Evolutionary conservation across 2,329 filamentous ascomycete species (phyloP).

Genomic region (Nothopassalora personata): DNA sequence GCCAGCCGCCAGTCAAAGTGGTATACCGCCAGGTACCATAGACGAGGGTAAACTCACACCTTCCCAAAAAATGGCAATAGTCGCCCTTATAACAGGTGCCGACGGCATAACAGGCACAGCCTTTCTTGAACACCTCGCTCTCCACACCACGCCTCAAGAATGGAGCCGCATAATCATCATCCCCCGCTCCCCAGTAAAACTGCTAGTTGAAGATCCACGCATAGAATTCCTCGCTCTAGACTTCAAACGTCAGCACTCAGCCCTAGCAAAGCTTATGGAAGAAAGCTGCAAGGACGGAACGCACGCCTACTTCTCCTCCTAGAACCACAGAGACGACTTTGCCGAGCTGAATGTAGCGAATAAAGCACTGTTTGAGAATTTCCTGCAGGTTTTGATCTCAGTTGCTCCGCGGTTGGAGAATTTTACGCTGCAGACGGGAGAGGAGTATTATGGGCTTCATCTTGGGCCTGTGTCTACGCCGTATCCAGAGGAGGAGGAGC

Average conservation of each 20-base stretch:
- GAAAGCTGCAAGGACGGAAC: conserved; percentile 35
- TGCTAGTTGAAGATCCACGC: conserved; percentile 21
- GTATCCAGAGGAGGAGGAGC: conserved; percentile 45
- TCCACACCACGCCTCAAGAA: conserved; percentile 36
- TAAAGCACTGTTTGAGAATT: conserved; percentile 46
- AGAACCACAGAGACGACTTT: conserved; percentile 39
- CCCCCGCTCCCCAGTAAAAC: conserved; percentile 37
- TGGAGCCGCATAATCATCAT: conserved; percentile 50
- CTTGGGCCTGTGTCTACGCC: conserved; percentile 43
- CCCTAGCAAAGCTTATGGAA: conserved; percentile 34
- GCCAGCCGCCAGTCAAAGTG: no score
- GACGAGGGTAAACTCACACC: not conserved
- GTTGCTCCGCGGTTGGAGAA: conserved; percentile 42
- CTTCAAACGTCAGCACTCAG: conserved; percentile 34
- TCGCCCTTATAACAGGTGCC: conserved; percentile 50
- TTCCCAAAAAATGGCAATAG: conserved; percentile 17
- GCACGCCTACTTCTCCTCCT: conserved; percentile 52
- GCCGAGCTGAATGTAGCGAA: conserved; percentile 50
- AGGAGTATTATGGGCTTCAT: conserved; percentile 50
- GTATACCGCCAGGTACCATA: not conserved
- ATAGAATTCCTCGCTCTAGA: conserved; percentile 33
- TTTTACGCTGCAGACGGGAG: conserved; percentile 49
- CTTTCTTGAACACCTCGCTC: conserved; percentile 46
- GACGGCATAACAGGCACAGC: conserved; percentile 51
- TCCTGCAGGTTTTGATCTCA: conserved; percentile 41